phyloP scores from a whole-genome alignment of 2,329 filamentous ascomycete species.

The Monosporascus cannonballus region DNA sequence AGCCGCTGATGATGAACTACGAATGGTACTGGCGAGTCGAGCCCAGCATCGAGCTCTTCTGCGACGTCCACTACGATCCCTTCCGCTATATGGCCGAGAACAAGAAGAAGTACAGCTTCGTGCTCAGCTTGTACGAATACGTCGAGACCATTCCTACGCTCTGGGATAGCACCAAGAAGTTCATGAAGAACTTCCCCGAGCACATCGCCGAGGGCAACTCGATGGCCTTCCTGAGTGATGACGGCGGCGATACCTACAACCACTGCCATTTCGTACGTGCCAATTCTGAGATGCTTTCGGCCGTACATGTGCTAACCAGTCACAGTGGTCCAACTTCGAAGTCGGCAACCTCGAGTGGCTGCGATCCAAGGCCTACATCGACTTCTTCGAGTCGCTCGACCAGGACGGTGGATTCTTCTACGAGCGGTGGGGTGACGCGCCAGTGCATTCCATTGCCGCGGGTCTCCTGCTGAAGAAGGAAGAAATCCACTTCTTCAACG shows the following conservation, averaged over 20 bases:
- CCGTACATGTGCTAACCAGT: slow-evolving; percentile 18
- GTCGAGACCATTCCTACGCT: slow-evolving; percentile 92
- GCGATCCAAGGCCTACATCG: slow-evolving; percentile 77
- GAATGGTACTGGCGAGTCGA: slow-evolving; percentile 99
- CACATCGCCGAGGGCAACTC: slow-evolving; percentile 80
- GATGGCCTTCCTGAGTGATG: slow-evolving; percentile 86
- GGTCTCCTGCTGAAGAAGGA: slow-evolving; percentile 82
- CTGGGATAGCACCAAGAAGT: slow-evolving; percentile 93
- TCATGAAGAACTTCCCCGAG: slow-evolving; percentile 84
- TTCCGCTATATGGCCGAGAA: slow-evolving; percentile 96
- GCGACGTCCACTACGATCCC: slow-evolving; percentile 90
- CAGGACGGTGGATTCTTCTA: slow-evolving; percentile 96
- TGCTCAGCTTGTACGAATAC: slow-evolving; percentile 93
- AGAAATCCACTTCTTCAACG: slow-evolving; percentile 97
- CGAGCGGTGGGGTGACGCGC: slow-evolving; percentile 96
- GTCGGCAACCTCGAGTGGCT: slow-evolving; percentile 93
- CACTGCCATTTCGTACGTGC: slow-evolving; percentile 86
- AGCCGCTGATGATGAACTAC: slow-evolving; percentile 88
- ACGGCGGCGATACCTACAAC: slow-evolving; percentile 89
- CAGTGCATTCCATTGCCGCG: slow-evolving; percentile 96
- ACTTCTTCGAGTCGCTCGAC: slow-evolving; percentile 87
- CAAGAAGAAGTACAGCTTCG: slow-evolving; percentile 97
- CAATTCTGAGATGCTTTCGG: background rate
- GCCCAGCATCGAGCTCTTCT: slow-evolving; percentile 93
- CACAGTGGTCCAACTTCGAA: slow-evolving; percentile 97